Percentiles rank a stretch among this genome's conserved stretches.
phyloP scores from a whole-genome alignment of 2,329 filamentous ascomycete species.

The Pleomassaria siparia region DNA sequence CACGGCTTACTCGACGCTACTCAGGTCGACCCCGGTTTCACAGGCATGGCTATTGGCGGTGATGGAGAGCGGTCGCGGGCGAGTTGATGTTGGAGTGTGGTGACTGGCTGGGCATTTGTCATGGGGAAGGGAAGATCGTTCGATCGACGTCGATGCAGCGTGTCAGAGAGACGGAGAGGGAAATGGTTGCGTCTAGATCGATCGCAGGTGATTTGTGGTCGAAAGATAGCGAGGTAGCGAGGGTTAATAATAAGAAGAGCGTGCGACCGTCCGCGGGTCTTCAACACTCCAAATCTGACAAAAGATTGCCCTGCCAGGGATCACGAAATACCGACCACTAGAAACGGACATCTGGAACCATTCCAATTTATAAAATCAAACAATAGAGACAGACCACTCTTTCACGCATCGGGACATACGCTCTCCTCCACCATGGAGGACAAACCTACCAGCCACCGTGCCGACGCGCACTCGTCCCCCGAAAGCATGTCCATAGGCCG shows the following conservation, averaged over 20 bases:
- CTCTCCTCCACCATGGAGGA: slow-evolving; percentile 20
- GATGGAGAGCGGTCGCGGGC: background rate
- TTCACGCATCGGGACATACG: background rate
- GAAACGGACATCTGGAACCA: no score
- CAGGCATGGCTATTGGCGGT: background rate
- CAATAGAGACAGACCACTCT: background rate
- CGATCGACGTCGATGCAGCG: no score
- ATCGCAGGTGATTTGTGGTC: no score
- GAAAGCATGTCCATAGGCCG: slow-evolving; percentile 36
- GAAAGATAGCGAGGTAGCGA: no score
- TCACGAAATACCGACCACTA: no score
- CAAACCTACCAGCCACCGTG: slow-evolving; percentile 20
- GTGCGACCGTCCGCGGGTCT: no score
- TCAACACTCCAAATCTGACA: no score
- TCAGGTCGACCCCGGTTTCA: background rate
- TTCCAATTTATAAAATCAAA: no score
- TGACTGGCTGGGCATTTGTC: slow-evolving; percentile 6
- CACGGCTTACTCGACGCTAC: slow-evolving; percentile 2
- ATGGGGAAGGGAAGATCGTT: slow-evolving; percentile 1
- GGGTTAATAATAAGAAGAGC: no score
- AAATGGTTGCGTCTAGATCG: no score
- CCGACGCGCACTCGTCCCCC: slow-evolving; percentile 8
- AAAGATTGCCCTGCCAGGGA: no score
- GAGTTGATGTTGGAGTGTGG: background rate
- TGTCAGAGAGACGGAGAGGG: no score